Conservation (phyloP, 169 alveolate genomes). For the Blepharisma undulans region DNA sequence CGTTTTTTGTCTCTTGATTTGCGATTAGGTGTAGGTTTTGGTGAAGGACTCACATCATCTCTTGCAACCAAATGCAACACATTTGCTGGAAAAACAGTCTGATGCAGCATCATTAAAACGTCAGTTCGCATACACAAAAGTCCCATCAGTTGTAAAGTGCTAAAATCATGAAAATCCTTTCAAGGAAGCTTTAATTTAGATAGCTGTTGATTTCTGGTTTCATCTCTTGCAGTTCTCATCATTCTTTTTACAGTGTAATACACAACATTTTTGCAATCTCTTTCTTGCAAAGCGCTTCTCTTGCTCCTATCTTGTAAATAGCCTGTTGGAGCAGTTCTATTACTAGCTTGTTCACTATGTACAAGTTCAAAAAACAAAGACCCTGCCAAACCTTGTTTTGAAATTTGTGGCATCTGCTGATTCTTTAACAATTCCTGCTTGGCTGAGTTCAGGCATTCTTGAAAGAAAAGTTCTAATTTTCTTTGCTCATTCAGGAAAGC, state of each 20-base stretch:
- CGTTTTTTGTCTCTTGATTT: neutral
- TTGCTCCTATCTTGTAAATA: neutral
- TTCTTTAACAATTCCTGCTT: conserved; percentile 12
- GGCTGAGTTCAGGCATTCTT: neutral
- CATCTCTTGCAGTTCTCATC: conserved; percentile 27
- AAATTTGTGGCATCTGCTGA: conserved; percentile 18
- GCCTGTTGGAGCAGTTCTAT: neutral
- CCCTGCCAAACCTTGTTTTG: conserved; percentile 22
- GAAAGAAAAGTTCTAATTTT: conserved; percentile 33
- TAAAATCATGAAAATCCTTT: conserved; percentile 21
- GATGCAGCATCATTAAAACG: neutral
- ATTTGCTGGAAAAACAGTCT: conserved; percentile 21
- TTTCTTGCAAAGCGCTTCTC: conserved; percentile 12
- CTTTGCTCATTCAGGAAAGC: conserved; percentile 16
- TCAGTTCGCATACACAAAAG: conserved; percentile 14
- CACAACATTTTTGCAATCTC: conserved; percentile 14
- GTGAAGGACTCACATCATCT: neutral
- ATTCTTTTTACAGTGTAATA: conserved; percentile 32
- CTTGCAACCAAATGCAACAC: conserved; percentile 1
- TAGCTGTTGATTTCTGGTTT: neutral
- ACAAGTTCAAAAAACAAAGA: conserved; percentile 21
- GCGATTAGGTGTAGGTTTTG: neutral
- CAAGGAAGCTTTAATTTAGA: neutral
- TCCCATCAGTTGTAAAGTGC: conserved; percentile 32
- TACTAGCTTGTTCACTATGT: neutral